Evolutionary conservation across 306 rosid species (phyloP).

Genomic region (Fragaria nilgerrensis): DNA sequence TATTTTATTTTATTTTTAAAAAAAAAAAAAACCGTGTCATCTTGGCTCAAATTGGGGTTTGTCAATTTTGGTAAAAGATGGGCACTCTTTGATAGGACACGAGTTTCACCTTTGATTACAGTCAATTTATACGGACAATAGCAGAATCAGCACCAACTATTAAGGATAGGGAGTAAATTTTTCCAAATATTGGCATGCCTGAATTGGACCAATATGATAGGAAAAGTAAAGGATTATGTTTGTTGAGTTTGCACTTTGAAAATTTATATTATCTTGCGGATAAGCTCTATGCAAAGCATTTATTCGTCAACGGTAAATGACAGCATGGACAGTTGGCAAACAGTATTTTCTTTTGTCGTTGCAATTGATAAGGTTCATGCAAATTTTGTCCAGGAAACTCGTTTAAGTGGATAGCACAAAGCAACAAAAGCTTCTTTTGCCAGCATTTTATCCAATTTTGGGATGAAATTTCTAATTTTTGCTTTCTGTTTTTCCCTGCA

Average conservation of each 20-base stretch:
- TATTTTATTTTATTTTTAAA: too few species aligned
- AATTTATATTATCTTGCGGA: not conserved
- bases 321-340: not conserved
- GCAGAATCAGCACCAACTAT: not conserved
- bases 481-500: conserved; percentile 31
- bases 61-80: not conserved
- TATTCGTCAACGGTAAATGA: not conserved
- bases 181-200: not conserved
- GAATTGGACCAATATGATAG: not conserved
- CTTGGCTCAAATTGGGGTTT: not conserved
- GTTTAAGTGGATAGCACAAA: not conserved
- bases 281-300: not conserved
- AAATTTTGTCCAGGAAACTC: not conserved
- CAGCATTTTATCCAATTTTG: not conserved
- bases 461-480: not conserved
- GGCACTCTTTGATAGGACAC: not conserved
- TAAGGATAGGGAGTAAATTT: not conserved
- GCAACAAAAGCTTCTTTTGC: not conserved
- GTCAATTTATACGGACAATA: not conserved
- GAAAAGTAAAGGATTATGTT: not conserved
- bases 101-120: not conserved
- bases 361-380: not conserved
- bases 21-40: not conserved
- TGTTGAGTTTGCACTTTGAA: not conserved
- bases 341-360: not conserved